Evolutionary conservation across 1,284 basidiomycete genomes (phyloP).

Genomic region (Schizophyllum commune): DNA sequence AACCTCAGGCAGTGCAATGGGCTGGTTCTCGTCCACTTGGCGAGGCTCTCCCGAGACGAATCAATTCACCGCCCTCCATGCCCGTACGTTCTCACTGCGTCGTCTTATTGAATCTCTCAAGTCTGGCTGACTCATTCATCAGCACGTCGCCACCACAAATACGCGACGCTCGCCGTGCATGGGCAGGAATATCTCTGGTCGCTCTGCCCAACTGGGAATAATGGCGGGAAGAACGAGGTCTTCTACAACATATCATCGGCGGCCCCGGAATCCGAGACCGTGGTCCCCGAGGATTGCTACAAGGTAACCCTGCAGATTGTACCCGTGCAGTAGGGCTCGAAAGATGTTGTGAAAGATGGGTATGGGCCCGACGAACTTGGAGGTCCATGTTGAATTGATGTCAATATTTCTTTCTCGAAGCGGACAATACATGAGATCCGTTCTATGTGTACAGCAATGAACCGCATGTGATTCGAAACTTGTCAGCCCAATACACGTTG

Average conservation of each 20-base stretch:
- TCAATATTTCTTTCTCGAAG: too few species aligned
- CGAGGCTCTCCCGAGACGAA: too few species aligned
- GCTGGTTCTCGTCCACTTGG: constrained; percentile 16
- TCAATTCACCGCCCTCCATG: constrained; percentile 1
- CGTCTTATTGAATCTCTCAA: neutral
- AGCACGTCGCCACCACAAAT: constrained; percentile 21
- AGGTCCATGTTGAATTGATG: too few species aligned
- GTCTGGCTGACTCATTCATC: constrained; percentile 14
- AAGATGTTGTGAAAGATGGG: neutral
- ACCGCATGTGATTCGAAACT: too few species aligned
- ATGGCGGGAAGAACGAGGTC: constrained; percentile 24
- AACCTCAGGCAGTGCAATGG: constrained; percentile 20
- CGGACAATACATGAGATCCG: too few species aligned
- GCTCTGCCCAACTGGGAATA: constrained; percentile 23
- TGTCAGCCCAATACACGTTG: too few species aligned
- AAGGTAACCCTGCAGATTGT: constrained; percentile 18
- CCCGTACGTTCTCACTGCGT: constrained; percentile 20
- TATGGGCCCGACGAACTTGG: too few species aligned
- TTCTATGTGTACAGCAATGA: too few species aligned
- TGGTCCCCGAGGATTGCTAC: constrained; percentile 14
- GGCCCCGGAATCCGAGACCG: constrained; percentile 11
- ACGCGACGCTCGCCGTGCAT: constrained; percentile 23
- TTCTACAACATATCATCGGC: constrained; percentile 25
- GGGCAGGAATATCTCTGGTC: constrained; percentile 24
- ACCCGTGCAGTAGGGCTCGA: neutral